Percentiles rank a stretch among this genome's conserved stretches.
Conservation (phyloP, 2,329 filamentous ascomycete species). For the Curvularia spicifera region DNA sequence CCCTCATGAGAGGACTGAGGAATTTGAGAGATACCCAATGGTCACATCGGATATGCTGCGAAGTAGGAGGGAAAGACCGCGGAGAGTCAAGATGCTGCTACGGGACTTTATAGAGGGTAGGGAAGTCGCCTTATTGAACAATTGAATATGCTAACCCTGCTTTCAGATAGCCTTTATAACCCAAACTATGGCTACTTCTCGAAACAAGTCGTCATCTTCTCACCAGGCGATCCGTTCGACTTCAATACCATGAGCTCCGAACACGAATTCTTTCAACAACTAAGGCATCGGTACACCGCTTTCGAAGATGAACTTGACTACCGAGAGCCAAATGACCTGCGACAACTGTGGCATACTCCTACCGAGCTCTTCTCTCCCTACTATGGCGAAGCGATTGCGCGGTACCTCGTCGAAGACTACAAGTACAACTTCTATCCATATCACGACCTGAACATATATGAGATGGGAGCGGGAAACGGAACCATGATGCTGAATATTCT, state of each 20-base stretch:
- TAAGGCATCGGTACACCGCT: slow-evolving; percentile 81
- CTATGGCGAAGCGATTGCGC: slow-evolving; percentile 96
- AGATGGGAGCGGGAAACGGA: slow-evolving; percentile 96
- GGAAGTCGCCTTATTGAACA: neutral
- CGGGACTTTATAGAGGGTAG: slow-evolving; percentile 95
- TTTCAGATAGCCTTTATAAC: slow-evolving; percentile 83
- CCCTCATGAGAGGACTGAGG: slow-evolving; percentile 76
- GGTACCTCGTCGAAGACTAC: slow-evolving; percentile 95
- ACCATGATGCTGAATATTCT: slow-evolving; percentile 98
- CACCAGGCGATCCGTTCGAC: slow-evolving; percentile 86
- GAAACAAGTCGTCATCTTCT: slow-evolving; percentile 96
- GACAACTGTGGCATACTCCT: slow-evolving; percentile 97
- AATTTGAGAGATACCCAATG: slow-evolving; percentile 81
- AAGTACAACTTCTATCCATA: slow-evolving; percentile 93
- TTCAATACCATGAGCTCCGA: slow-evolving; percentile 84
- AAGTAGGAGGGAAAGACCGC: slow-evolving; percentile 74
- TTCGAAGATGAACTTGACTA: slow-evolving; percentile 90
- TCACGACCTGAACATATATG: slow-evolving; percentile 96
- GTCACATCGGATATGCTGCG: slow-evolving; percentile 84
- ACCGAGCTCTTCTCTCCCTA: slow-evolving; percentile 96
- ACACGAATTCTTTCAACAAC: slow-evolving; percentile 77
- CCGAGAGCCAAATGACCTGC: slow-evolving; percentile 71
- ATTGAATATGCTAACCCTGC: neutral
- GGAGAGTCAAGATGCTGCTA: slow-evolving; percentile 93
- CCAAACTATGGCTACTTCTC: slow-evolving; percentile 95